Evolutionary conservation across 73 alveolate genomes (phyloP), one percentile per base, ranked within the genome.

Genomic region (Paramecium pentaurelia): DNA sequence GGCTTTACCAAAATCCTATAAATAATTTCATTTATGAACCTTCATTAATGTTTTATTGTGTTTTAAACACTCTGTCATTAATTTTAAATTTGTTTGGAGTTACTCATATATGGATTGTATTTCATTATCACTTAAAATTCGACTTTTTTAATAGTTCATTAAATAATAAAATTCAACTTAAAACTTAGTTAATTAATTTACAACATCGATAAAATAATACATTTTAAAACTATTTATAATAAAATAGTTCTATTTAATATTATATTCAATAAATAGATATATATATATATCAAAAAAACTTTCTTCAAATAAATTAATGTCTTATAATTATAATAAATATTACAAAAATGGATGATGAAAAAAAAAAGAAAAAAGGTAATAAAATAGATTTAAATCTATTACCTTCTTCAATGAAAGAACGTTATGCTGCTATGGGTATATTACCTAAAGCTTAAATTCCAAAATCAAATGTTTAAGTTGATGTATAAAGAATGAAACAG

Each of bases 401-500:
- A 47, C 91, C 91, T 38, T 80, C 91, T 10, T 80, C 91, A 80
- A 47, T 80, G 91, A 80, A 80, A 49, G 91, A 80, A 49, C 47
- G 91, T 4, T 80, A 80, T 80, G 73, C 91, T 45, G 91, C 91
- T 4, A 80, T 80, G 91, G 91, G 91, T 6, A 44, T 80, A 42
- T 25, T 80, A 44, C 91, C 91, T 4, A 40, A 80, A 45, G 34
- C 91, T 22, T 22, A 80, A 80, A 45, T 80, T 16, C 71, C 71
- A 83, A 89, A 89, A 47, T 44, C 59, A 0, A 47, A 64, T 20
- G 22, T 60, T 28, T 9, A 77, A 30, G 94, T 89, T 27, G 94
- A 89, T 89, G 58, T 89, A 20, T 28, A 89, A 22, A 89, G 77
- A 47, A 71, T 89, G 91, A 89, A 89, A 89, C 75, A 89, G 92